Percentiles rank a stretch among this genome's conserved stretches.
Evolutionary conservation across 257 asterid species (phyloP).

Genomic region (Asclepias syriaca): DNA sequence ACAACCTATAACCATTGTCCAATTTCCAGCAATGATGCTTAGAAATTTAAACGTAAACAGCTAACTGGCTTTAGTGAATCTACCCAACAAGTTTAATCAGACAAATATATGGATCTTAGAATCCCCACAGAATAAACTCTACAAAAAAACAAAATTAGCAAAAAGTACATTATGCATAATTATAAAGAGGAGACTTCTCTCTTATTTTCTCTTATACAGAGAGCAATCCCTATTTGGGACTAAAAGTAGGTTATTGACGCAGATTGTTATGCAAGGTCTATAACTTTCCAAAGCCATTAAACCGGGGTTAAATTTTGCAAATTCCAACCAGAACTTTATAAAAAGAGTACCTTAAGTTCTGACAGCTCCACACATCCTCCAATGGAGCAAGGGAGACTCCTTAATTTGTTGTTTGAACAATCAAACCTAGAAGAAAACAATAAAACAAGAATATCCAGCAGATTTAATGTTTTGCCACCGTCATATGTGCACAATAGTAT

Average conservation of each 20-base stretch:
- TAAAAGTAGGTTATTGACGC: neutral
- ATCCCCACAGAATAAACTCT: neutral
- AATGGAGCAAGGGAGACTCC: slow-evolving; percentile 66
- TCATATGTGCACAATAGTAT: neutral
- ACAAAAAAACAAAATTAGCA: neutral
- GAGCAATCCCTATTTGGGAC: neutral
- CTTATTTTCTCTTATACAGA: neutral
- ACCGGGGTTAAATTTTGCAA: neutral
- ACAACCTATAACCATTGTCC: neutral
- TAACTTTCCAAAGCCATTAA: neutral
- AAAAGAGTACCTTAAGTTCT: slow-evolving; percentile 64
- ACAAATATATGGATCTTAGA: neutral
- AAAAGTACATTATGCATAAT: neutral
- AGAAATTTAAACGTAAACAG: neutral
- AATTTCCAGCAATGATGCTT: neutral
- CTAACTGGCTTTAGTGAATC: neutral
- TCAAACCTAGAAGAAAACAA: slow-evolving; percentile 60
- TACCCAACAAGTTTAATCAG: neutral
- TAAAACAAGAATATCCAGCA: neutral
- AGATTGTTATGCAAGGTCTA: neutral
- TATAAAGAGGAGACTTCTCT: neutral
- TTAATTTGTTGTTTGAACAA: slow-evolving; percentile 76
- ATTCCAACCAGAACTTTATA: neutral
- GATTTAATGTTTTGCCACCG: no score
- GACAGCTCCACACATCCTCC: slow-evolving; percentile 63